These are phyloP conservation scores for Sporothrix pseudoabietina DNA, from an alignment of 2,329 filamentous ascomycete genomes.

Conservation along the genomic window DNA sequence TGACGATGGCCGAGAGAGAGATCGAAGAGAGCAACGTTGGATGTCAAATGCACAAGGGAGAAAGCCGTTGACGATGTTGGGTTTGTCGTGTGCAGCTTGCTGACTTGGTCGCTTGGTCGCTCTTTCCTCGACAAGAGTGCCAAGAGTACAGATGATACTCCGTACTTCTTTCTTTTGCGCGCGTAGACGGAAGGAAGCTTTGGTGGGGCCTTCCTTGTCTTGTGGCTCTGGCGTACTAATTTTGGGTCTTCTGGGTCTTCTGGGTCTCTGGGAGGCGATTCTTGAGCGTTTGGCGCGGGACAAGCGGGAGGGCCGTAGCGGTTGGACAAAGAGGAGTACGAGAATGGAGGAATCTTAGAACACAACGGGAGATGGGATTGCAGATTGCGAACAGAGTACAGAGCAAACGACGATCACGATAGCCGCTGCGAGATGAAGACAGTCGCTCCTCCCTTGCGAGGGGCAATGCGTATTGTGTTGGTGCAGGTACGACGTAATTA, in stretches of 20 bases:
- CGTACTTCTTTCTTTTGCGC: slow-evolving; percentile 26
- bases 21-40: not conserved
- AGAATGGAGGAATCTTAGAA: not conserved
- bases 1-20: not conserved
- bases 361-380: not conserved
- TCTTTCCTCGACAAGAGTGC: not conserved
- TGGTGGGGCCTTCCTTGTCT: slow-evolving; percentile 16
- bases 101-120: slow-evolving; percentile 1
- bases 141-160: no score
- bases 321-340: not conserved
- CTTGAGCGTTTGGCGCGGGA: slow-evolving; percentile 15
- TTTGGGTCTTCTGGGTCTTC: not conserved
- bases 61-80: not conserved
- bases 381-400: no score
- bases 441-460: not conserved
- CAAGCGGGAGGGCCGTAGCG: slow-evolving; percentile 11
- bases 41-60: not conserved
- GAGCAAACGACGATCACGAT: not conserved
- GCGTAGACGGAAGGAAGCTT: slow-evolving; percentile 20
- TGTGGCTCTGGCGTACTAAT: not conserved
- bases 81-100: slow-evolving; percentile 9
- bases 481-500: no score
- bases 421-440: not conserved
- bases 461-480: not conserved
- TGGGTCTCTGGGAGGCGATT: not conserved